A percentile compares a stretch with the other conserved stretches of the same genome.
Evolutionary conservation across 225 moss, liverwort and hornwort species (phyloP).

Genomic region (Neckera pumila): DNA sequence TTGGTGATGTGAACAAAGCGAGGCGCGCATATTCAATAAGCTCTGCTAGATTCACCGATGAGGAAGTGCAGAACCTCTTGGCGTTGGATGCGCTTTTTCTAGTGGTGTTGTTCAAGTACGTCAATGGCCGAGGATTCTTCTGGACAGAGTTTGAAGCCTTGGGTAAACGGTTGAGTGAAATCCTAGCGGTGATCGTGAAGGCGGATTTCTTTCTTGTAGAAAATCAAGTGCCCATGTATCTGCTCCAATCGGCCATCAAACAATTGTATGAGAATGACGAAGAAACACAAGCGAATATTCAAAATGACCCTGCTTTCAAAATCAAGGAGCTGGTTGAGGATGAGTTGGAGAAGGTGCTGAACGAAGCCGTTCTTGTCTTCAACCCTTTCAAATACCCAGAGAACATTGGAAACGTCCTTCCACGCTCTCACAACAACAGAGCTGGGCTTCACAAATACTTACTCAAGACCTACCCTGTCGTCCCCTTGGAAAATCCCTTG

Average conservation of each 20-base stretch:
- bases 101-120: background rate
- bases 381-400: no score
- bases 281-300: background rate
- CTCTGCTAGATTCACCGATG: background rate
- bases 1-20: no score
- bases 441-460: background rate
- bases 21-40: background rate
- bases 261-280: background rate
- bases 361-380: background rate
- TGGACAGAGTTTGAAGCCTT: background rate
- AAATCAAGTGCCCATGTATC: background rate
- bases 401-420: no score
- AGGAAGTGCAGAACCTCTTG: background rate
- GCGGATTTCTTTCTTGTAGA: background rate
- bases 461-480: background rate
- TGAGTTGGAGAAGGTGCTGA: background rate
- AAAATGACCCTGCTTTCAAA: background rate
- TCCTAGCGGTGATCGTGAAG: rapidly evolving
- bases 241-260: background rate
- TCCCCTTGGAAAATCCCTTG: rapidly evolving
- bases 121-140: background rate
- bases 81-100: background rate
- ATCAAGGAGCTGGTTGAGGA: background rate
- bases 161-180: background rate
- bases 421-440: background rate